These are phyloP conservation scores for Trichoderma koningii DNA, from an alignment of 2,329 filamentous ascomycete genomes.

Conservation along the genomic window DNA sequence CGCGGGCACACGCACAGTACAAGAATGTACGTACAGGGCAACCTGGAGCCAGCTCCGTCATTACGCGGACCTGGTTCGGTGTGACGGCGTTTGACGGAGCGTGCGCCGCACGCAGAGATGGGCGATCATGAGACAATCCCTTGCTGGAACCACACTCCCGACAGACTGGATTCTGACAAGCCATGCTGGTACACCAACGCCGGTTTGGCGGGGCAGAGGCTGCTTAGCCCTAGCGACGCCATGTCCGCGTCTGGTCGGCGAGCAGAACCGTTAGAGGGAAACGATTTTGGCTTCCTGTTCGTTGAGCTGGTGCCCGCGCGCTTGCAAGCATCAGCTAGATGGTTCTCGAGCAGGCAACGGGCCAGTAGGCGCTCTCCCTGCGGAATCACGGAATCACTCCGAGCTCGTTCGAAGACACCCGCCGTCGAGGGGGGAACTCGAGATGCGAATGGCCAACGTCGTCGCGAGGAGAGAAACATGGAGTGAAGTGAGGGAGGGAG, in stretches of 20 bases:
- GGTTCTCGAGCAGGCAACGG: no score
- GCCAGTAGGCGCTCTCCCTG: neutral
- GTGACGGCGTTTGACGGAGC: conserved; percentile 24
- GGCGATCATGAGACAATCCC: conserved; percentile 29
- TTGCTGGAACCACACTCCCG: conserved; percentile 28
- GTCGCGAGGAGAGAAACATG: no score
- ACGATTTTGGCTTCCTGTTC: conserved; percentile 17
- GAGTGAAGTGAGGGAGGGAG: neutral
- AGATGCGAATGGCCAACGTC: no score
- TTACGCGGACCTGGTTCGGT: conserved; percentile 21
- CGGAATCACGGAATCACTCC: conserved; percentile 3
- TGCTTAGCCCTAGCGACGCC: conserved; percentile 25
- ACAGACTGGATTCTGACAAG: conserved; percentile 26
- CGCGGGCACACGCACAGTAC: neutral
- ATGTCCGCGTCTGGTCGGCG: conserved; percentile 3
- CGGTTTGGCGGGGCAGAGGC: conserved; percentile 27
- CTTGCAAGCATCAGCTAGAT: conserved; percentile 6
- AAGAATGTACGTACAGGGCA: neutral
- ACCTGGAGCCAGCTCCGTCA: neutral
- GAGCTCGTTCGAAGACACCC: neutral
- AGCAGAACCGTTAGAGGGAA: conserved; percentile 9
- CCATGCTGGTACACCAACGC: conserved; percentile 25
- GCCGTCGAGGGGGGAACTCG: no score
- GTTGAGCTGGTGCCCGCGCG: conserved; percentile 21
- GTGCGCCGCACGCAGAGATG: conserved; percentile 24